A percentile compares a stretch with the other conserved stretches of the same genome.
Evolutionary conservation across 768 basidiomycete species (phyloP).

Genomic region (Thelephora ganbajun): DNA sequence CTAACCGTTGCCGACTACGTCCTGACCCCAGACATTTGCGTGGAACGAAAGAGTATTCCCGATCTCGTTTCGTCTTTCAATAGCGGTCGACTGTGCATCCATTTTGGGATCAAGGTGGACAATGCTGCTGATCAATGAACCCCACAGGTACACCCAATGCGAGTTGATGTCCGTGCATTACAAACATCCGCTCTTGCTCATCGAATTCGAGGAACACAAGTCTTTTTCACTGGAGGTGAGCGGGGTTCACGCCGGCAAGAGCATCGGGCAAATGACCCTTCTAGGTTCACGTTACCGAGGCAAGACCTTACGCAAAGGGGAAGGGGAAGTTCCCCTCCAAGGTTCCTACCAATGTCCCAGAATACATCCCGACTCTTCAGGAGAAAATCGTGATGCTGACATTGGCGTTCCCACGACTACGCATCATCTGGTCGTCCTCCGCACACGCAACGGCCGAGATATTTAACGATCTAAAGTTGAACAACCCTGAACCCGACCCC

Average conservation of each 20-base stretch:
- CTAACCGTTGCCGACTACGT: conserved; percentile 95
- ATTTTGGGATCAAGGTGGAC: neutral
- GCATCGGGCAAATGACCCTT: too few species aligned
- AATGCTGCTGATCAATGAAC: neutral
- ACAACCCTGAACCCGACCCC: conserved; percentile 71
- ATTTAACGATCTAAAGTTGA: conserved; percentile 80
- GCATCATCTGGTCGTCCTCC: conserved; percentile 96
- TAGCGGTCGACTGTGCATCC: conserved; percentile 78
- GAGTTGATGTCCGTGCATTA: conserved; percentile 95
- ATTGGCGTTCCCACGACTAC: conserved; percentile 79
- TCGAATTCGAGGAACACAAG: conserved; percentile 97
- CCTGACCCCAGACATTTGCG: conserved; percentile 86
- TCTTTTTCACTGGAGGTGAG: conserved; percentile 80
- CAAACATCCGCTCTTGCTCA: conserved; percentile 82
- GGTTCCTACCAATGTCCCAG: conserved; percentile 16
- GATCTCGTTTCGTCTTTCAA: conserved; percentile 91
- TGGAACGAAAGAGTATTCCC: conserved; percentile 89
- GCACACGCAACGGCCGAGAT: conserved; percentile 87
- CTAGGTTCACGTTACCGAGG: conserved; percentile 42
- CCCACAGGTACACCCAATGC: conserved; percentile 81
- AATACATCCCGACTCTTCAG: conserved; percentile 49
- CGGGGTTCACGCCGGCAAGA: neutral
- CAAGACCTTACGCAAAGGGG: conserved; percentile 55
- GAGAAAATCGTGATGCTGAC: conserved; percentile 87
- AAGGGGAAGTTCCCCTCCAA: conserved; percentile 38